Evolutionary conservation across 164 flowering plant genomes (phyloP).

Genomic region (Vitis rotundifolia): DNA sequence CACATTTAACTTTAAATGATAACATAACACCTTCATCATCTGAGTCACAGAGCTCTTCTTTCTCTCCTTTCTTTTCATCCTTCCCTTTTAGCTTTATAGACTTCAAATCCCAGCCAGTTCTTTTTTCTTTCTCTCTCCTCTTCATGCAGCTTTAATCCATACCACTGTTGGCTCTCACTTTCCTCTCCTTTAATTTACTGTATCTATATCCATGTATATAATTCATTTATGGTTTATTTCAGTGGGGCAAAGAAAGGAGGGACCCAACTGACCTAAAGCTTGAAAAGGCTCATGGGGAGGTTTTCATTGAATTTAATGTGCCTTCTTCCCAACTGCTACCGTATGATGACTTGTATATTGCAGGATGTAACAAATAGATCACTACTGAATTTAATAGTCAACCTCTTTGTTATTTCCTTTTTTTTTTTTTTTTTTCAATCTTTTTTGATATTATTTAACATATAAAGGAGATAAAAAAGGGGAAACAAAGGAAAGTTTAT

Average conservation of each 20-base stretch:
- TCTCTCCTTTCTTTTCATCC: neutral
- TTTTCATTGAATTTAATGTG: slow-evolving; percentile 15
- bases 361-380: slow-evolving; percentile 10
- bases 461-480: neutral
- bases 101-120: neutral
- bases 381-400: slow-evolving; percentile 9
- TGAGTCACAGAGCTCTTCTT: neutral
- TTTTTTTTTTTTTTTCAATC: neutral
- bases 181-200: neutral
- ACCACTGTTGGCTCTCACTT: neutral
- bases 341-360: slow-evolving; percentile 12
- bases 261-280: neutral
- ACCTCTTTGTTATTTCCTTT: neutral
- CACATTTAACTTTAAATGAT: neutral
- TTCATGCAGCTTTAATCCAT: slow-evolving; percentile 2
- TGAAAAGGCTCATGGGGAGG: slow-evolving; percentile 1
- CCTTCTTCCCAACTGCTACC: slow-evolving; percentile 30
- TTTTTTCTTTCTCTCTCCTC: neutral
- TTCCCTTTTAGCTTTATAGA: neutral
- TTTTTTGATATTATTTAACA: neutral
- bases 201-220: too few relatives aligned
- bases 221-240: too few relatives aligned
- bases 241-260: neutral
- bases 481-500: neutral
- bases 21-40: neutral